Evolutionary conservation across 352 stramenopile species (phyloP), one percentile per base, ranked within the genome.

Genomic region (Pythium dissimile): DNA sequence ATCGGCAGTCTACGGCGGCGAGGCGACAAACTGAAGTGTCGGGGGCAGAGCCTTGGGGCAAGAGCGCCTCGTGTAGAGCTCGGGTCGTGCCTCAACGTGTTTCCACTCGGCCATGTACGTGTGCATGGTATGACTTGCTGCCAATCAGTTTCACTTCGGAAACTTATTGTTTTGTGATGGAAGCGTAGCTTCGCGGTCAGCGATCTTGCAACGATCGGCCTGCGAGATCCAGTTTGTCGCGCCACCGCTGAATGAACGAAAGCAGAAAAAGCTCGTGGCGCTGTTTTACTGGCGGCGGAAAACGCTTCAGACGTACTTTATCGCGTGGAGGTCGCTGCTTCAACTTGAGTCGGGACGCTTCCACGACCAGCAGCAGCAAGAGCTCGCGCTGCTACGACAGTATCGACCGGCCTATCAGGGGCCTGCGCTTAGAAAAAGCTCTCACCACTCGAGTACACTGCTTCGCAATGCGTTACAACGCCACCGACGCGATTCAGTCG

Each of bases 181-280:
- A n/a, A n/a, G n/a, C n/a, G n/a, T 35, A 35, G 31, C 31, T 13
- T 8, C 31, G 8, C 31, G 31, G 31, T 35, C 31, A 35, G 8
- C 31, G 8, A 13, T 13, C 31, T 35, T 35, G 31, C 31, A 13
- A 35, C 31, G n/a, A n/a, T n/a, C n/a, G 31, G 8, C 31, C 13
- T 37, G 31, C 13, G 8, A 13, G 31, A 13, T 37, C 13, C 8
- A 45, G 4, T 44, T 30, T 12, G 37, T 54, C 11, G 28, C 21
- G 1, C 10, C 52, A 23, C 54, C 53, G 12, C 39, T 68, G 10
- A 34, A 68, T 27, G 46, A 54, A 11, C 42, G 39, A n/a, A 63
- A 63, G 53, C 61, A 68, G 21, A 59, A 60, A 23, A 68, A 68
- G 42, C 20, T 59, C 13, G 41, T 68, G 0, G 61, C 61, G 9